Conservation (phyloP, 2,329 filamentous ascomycete species). For the Fusarium sp. region DNA sequence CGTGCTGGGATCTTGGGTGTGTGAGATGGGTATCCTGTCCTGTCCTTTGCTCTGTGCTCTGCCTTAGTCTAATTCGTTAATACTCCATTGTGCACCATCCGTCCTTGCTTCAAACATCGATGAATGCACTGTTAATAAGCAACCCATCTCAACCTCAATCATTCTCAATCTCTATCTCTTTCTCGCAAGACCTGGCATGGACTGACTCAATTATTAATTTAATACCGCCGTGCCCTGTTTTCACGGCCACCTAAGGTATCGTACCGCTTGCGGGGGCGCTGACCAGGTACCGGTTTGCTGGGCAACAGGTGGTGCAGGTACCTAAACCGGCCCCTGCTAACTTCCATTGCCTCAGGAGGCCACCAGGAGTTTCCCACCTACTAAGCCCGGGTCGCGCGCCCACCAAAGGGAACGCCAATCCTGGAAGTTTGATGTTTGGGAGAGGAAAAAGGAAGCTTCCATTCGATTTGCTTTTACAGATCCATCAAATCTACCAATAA, state of each 20-base stretch:
- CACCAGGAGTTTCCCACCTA: constrained; percentile 31
- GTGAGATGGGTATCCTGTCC: neutral
- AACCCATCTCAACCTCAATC: neutral
- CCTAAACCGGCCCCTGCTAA: constrained; percentile 29
- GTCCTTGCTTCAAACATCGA: neutral
- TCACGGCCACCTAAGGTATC: constrained; percentile 14
- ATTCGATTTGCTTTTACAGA: constrained; percentile 25
- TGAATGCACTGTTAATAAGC: constrained; percentile 1
- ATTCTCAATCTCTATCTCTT: neutral
- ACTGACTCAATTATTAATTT: neutral
- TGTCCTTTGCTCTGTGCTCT: neutral
- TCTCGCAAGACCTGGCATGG: neutral
- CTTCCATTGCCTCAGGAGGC: too few relatives aligned
- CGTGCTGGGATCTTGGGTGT: constrained; percentile 22
- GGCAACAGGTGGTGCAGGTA: constrained; percentile 34
- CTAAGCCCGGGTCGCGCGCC: constrained; percentile 9
- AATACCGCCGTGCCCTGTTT: constrained; percentile 17
- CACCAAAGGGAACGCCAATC: constrained; percentile 12
- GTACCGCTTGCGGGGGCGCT: constrained; percentile 33
- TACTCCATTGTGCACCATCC: neutral
- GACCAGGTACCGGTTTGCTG: constrained; percentile 32
- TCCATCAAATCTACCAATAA: constrained; percentile 5
- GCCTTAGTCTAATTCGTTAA: neutral
- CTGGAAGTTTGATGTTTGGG: constrained; percentile 1
- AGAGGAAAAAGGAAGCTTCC: constrained; percentile 24